Conservation (phyloP, 768 basidiomycete species). For the Daedaleopsis nitida region DNA sequence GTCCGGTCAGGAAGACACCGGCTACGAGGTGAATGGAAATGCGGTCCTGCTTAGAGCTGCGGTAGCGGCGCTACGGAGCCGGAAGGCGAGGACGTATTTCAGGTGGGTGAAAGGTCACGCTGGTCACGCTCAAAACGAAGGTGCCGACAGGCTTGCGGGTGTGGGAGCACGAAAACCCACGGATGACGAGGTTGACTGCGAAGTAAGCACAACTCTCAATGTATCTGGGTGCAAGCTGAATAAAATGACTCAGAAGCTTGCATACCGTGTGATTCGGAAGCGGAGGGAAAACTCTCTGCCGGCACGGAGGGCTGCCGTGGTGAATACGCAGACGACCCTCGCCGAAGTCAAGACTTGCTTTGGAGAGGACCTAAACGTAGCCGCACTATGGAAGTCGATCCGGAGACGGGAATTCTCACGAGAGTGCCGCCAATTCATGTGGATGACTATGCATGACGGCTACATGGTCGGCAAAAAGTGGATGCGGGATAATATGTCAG, state of each 20-base stretch:
- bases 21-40: slow-evolving; percentile 28
- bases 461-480: neutral
- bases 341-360: neutral
- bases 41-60: neutral
- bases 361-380: neutral
- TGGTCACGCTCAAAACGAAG: slow-evolving; percentile 1
- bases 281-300: neutral
- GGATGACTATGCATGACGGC: neutral
- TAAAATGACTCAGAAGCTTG: neutral
- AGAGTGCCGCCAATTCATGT: neutral
- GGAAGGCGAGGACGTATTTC: neutral
- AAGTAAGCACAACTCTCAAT: neutral
- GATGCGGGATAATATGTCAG: neutral
- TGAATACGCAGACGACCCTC: neutral
- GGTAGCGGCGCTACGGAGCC: neutral
- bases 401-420: neutral
- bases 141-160: neutral
- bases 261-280: neutral
- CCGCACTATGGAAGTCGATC: neutral
- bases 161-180: neutral
- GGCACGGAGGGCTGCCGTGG: neutral
- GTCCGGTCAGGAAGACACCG: slow-evolving; percentile 28
- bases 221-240: neutral
- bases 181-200: neutral
- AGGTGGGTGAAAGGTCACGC: too few relatives aligned